A percentile compares a stretch with the other conserved stretches of the same genome.
phyloP scores from a whole-genome alignment of 169 alveolate species.

The Eimeria sp. region DNA sequence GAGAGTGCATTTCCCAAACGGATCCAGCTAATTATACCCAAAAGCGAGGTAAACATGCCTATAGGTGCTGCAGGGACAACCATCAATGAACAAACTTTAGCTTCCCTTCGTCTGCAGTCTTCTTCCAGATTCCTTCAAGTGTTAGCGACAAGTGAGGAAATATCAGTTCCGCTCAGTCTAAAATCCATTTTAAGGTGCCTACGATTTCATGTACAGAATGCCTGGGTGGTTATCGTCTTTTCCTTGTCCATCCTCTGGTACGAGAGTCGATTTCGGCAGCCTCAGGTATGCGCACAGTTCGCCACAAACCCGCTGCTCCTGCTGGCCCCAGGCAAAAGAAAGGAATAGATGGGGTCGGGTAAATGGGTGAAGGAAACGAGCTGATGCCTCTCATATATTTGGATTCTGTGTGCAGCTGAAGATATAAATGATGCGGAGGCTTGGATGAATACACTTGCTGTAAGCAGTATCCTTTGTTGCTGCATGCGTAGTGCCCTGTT shows the following conservation, averaged over 20 bases:
- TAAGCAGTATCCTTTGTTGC: not conserved
- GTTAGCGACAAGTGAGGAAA: no score
- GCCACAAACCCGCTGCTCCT: not conserved
- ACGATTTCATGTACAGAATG: slow-evolving; percentile 1
- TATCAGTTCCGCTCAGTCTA: no score
- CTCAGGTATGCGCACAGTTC: not conserved
- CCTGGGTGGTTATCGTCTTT: not conserved
- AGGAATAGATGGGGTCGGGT: no score
- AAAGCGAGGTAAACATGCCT: not conserved
- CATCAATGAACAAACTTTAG: not conserved
- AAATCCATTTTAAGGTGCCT: not conserved
- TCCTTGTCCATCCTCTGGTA: slow-evolving; percentile 16
- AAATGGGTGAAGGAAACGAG: not conserved
- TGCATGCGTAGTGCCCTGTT: no score
- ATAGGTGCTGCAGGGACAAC: not conserved
- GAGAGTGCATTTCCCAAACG: not conserved
- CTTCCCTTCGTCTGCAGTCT: not conserved
- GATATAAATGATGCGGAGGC: not conserved
- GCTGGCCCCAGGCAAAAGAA: not conserved
- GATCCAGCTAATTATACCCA: not conserved
- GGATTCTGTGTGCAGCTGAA: not conserved
- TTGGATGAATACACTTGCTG: slow-evolving; percentile 6
- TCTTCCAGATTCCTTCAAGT: no score
- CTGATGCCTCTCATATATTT: not conserved
- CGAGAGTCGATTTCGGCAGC: slow-evolving; percentile 26